Conservation (phyloP, 2,329 filamentous ascomycete genomes). For the Clathrospora elynae region DNA sequence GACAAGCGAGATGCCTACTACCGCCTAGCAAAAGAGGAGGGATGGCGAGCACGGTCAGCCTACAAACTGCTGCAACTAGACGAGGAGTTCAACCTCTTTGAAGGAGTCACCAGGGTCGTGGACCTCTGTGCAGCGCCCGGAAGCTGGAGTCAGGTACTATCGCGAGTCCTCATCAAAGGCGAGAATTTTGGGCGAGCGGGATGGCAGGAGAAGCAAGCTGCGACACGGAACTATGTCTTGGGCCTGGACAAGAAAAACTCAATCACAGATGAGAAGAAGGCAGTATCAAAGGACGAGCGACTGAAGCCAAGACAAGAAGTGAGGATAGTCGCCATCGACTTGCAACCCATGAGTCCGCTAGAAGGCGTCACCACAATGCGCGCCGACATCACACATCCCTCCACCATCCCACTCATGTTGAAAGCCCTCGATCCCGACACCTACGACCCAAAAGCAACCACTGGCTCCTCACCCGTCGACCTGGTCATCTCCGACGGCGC, state of each 20-base stretch:
- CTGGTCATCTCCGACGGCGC: conserved; percentile 94
- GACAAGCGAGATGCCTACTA: conserved; percentile 99
- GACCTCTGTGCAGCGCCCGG: conserved; percentile 95
- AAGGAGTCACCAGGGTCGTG: conserved; percentile 87
- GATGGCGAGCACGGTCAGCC: conserved; percentile 93
- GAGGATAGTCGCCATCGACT: conserved; percentile 92
- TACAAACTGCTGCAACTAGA: conserved; percentile 98
- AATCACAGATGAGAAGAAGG: conserved; percentile 8
- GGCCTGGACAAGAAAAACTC: conserved; percentile 29
- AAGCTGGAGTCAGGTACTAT: conserved; percentile 96
- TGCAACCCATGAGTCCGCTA: conserved; percentile 93
- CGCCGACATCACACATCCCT: conserved; percentile 96
- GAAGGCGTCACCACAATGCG: conserved; percentile 90
- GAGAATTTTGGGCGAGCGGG: conserved; percentile 85
- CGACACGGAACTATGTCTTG: conserved; percentile 66
- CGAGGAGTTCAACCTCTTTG: conserved; percentile 93
- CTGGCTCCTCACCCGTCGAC: conserved; percentile 78
- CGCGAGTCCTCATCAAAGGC: conserved; percentile 88
- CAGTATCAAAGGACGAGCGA: conserved; percentile 24
- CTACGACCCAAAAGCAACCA: conserved; percentile 46
- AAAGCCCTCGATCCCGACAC: conserved; percentile 77
- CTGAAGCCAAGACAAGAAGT: conserved; percentile 68
- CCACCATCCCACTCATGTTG: conserved; percentile 87
- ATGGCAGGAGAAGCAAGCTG: conserved; percentile 83
- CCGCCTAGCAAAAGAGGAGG: conserved; percentile 95